Conservation (phyloP, 31 red algal genomes). For the Endocladia muricata region DNA sequence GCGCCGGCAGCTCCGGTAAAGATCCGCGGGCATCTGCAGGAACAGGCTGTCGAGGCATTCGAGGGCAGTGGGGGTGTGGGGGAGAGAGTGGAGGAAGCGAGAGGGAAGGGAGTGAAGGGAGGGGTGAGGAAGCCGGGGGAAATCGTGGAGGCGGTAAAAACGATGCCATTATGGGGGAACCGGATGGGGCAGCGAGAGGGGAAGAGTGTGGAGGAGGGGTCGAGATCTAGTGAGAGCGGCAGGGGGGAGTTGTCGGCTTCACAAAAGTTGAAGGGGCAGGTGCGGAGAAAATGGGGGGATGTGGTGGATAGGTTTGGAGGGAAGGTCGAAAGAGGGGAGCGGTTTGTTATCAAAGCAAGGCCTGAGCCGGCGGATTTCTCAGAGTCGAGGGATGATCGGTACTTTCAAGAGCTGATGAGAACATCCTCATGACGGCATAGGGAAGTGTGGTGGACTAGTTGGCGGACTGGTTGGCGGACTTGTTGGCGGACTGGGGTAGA, state of each 20-base stretch:
- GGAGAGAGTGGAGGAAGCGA: constrained; percentile 4
- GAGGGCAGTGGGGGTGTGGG: background rate
- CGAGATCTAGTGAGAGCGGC: too few species aligned
- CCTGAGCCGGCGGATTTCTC: constrained; percentile 11
- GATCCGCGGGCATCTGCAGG: background rate
- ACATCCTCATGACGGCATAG: background rate
- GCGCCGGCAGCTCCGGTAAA: background rate
- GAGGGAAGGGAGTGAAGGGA: background rate
- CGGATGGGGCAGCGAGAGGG: too few species aligned
- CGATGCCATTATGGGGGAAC: too few species aligned
- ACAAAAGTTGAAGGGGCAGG: too few species aligned
- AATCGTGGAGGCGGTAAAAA: too few species aligned
- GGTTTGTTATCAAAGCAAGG: background rate
- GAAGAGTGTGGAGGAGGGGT: too few species aligned
- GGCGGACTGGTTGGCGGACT: too few species aligned
- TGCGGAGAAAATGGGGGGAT: background rate
- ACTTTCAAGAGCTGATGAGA: constrained; percentile 53
- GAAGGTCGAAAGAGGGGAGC: background rate
- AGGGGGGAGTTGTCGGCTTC: too few species aligned
- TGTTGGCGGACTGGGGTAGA: too few species aligned
- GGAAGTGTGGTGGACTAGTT: too few species aligned
- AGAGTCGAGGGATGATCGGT: constrained; percentile 19
- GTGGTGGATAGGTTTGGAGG: constrained; percentile 18
- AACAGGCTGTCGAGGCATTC: background rate
- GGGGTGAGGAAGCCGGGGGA: background rate